Percentiles rank a stretch among this genome's conserved stretches.
Evolutionary conservation across 441 rosid species (phyloP).

Genomic region (Melastoma candidum): DNA sequence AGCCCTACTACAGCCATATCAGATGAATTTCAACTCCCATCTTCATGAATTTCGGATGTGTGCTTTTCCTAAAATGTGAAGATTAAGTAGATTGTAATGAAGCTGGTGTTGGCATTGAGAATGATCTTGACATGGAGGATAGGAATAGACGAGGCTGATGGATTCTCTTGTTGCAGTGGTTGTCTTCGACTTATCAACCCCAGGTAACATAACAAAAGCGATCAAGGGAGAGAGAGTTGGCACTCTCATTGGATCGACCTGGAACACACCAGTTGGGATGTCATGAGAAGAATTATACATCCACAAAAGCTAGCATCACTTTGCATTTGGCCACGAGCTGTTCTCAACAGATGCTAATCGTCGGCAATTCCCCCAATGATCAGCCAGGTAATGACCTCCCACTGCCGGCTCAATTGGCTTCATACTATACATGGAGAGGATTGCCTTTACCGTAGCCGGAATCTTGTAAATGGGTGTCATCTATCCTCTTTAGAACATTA

Average conservation of each 20-base stretch:
- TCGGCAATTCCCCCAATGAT: no score
- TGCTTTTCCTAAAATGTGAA: background rate
- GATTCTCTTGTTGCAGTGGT: constrained; percentile 43
- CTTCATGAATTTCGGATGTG: background rate
- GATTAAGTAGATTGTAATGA: background rate
- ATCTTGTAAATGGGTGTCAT: no score
- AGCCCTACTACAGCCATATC: constrained; percentile 3
- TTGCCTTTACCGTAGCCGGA: no score
- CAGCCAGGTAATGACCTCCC: no score
- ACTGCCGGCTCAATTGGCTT: no score
- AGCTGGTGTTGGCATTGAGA: background rate
- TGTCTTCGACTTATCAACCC: constrained; percentile 62
- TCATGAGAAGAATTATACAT: constrained; percentile 15
- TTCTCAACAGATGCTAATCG: no score
- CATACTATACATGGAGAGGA: no score
- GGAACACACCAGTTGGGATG: constrained; percentile 29
- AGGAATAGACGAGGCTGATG: no score
- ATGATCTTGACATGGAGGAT: constrained; percentile 1
- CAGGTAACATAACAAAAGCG: constrained; percentile 78
- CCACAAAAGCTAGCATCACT: background rate
- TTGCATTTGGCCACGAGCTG: background rate
- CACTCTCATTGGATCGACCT: constrained; percentile 60
- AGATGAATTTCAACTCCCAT: no score
- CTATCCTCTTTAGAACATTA: no score
- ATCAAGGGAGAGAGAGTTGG: constrained; percentile 85